Evolutionary conservation across 345 rosid genomes (phyloP).

Genomic region (Syzygium oleosum): DNA sequence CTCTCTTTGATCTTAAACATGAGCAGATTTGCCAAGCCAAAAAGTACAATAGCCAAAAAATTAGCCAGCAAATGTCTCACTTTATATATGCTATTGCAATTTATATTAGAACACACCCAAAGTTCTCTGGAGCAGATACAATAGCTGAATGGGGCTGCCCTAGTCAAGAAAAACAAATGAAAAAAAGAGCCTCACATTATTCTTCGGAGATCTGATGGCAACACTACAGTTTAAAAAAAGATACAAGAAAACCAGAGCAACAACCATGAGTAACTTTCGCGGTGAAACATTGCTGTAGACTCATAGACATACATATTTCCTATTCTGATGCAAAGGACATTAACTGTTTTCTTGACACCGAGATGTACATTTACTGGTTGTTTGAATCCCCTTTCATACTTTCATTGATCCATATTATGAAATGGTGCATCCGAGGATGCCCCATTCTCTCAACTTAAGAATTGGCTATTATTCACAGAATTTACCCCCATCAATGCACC

Average conservation of each 20-base stretch:
- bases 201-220: neutral
- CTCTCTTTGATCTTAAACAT: neutral
- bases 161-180: rapidly evolving
- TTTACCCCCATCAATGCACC: too few species aligned
- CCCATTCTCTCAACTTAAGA: too few species aligned
- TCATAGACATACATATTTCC: neutral
- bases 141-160: neutral
- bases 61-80: neutral
- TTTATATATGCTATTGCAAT: neutral
- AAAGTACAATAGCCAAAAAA: neutral
- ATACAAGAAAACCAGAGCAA: neutral
- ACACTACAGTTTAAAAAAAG: neutral
- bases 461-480: too few species aligned
- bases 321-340: neutral
- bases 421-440: neutral
- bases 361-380: neutral
- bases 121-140: neutral
- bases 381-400: neutral
- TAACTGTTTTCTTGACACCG: rapidly evolving
- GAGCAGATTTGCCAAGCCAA: neutral
- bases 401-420: neutral
- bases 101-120: neutral
- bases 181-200: neutral
- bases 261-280: neutral
- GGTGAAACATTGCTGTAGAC: neutral